Percentiles rank a stretch among this genome's conserved stretches.
These are phyloP conservation scores for Lasiosphaeria hispida DNA, from an alignment of 495 filamentous ascomycete genomes.

Conservation along the genomic window DNA sequence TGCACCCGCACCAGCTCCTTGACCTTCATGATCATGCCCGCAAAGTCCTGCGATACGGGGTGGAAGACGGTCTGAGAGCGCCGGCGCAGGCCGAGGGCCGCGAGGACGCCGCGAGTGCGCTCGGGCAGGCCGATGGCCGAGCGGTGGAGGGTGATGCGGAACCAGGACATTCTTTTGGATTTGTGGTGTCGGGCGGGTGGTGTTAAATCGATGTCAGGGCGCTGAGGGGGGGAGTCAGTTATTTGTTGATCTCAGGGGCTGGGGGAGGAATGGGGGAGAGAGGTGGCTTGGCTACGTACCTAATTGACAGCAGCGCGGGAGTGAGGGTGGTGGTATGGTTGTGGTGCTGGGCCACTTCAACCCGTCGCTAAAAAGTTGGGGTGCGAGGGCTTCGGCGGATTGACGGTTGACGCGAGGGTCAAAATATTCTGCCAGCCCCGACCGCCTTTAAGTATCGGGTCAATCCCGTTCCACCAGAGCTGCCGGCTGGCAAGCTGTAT, in stretches of 20 bases:
- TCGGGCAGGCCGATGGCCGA: slow-evolving; percentile 88
- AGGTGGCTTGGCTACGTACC: too few relatives aligned
- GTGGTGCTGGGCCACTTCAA: not conserved
- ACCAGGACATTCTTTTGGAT: slow-evolving; percentile 71
- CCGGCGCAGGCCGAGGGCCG: slow-evolving; percentile 84
- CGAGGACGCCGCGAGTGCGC: slow-evolving; percentile 77
- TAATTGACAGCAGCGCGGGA: slow-evolving; percentile 19
- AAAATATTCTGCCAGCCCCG: slow-evolving; percentile 5
- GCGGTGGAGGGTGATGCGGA: slow-evolving; percentile 92
- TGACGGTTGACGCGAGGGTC: not conserved
- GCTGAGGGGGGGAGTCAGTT: not conserved
- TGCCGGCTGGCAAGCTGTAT: too few relatives aligned
- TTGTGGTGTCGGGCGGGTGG: slow-evolving; percentile 5
- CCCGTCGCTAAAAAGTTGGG: not conserved
- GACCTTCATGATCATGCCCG: slow-evolving; percentile 95
- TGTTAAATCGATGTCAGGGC: not conserved
- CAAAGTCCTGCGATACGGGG: slow-evolving; percentile 75
- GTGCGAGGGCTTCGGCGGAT: slow-evolving; percentile 1
- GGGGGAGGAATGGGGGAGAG: too few relatives aligned
- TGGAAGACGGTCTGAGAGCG: slow-evolving; percentile 90
- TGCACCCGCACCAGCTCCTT: slow-evolving; percentile 90
- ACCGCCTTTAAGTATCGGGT: not conserved
- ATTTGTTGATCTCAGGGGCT: too few relatives aligned
- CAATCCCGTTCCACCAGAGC: too few relatives aligned
- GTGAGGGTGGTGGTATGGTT: not conserved